A percentile compares a stretch with the other conserved stretches of the same genome.
Conservation (phyloP, 345 rosid genomes). For the Lepidium aucheri region DNA sequence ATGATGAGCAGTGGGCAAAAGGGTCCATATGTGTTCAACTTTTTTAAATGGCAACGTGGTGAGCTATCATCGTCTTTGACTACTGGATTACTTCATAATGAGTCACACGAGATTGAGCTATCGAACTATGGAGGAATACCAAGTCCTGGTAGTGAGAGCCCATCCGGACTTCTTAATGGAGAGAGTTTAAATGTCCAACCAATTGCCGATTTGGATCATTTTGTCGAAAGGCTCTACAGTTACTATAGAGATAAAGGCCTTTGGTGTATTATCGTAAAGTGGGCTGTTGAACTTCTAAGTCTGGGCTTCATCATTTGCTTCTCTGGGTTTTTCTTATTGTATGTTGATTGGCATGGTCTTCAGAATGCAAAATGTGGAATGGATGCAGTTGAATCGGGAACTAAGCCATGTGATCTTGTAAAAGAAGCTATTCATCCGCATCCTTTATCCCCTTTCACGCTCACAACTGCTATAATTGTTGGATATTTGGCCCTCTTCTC, state of each 20-base stretch:
- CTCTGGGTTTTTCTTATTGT: constrained; percentile 91
- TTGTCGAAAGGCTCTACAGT: constrained; percentile 84
- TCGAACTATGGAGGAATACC: constrained; percentile 73
- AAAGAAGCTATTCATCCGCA: constrained; percentile 86
- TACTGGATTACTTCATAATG: constrained; percentile 71
- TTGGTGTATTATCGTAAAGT: constrained; percentile 88
- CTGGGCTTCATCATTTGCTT: constrained; percentile 86
- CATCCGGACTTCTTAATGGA: constrained; percentile 90
- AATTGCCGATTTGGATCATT: constrained; percentile 87
- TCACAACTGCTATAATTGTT: constrained; percentile 71
- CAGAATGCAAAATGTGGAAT: constrained; percentile 97
- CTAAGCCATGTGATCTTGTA: constrained; percentile 90
- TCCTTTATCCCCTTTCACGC: constrained; percentile 85
- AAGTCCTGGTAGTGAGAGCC: constrained; percentile 96
- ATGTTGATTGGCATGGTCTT: constrained; percentile 97
- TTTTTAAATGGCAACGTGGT: constrained; percentile 60
- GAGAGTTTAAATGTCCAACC: constrained; percentile 75
- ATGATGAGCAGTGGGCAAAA: constrained; percentile 84
- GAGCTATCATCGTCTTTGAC: constrained; percentile 72
- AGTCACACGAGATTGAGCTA: constrained; percentile 81
- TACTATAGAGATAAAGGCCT: constrained; percentile 96
- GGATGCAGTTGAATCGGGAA: constrained; percentile 98
- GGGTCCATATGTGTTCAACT: constrained; percentile 47
- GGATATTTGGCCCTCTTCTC: constrained; percentile 87
- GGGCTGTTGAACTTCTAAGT: constrained; percentile 92